Conservation (phyloP, 2,329 filamentous ascomycete species). For the Trichoderma cornu-damae region DNA sequence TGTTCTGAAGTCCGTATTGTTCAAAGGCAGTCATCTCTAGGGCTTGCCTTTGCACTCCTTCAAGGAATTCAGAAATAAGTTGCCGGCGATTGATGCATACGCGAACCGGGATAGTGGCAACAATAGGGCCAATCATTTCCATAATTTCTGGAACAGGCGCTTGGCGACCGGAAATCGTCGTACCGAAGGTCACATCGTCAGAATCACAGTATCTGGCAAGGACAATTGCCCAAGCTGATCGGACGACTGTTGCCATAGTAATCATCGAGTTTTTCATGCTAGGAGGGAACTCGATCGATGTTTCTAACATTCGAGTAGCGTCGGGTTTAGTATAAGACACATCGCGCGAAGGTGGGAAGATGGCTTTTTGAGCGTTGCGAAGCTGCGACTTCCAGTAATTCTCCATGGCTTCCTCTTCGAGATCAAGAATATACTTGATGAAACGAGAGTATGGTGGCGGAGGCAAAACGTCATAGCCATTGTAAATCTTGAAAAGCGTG, state of each 20-base stretch:
- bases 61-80: constrained; percentile 6
- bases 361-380: not conserved
- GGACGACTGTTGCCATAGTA: constrained; percentile 23
- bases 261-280: not conserved
- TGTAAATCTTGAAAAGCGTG: not conserved
- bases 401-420: not conserved
- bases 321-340: not conserved
- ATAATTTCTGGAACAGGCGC: constrained; percentile 22
- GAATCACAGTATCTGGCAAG: constrained; percentile 20
- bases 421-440: not conserved
- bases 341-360: constrained; percentile 11
- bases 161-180: constrained; percentile 23
- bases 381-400: constrained; percentile 21
- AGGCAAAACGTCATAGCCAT: not conserved
- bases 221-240: constrained; percentile 10
- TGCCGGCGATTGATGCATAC: not conserved
- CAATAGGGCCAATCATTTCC: constrained; percentile 22
- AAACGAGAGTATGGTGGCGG: not conserved
- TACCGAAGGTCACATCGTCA: constrained; percentile 23
- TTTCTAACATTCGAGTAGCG: constrained; percentile 1
- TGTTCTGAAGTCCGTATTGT: constrained; percentile 26
- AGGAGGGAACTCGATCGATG: not conserved
- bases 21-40: constrained; percentile 23
- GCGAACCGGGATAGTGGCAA: constrained; percentile 21
- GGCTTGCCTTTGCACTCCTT: constrained; percentile 17